Percentiles rank a stretch among this genome's conserved stretches.
Evolutionary conservation across 495 filamentous ascomycete genomes (phyloP).

Genomic region (Cenococcum geophilum): DNA sequence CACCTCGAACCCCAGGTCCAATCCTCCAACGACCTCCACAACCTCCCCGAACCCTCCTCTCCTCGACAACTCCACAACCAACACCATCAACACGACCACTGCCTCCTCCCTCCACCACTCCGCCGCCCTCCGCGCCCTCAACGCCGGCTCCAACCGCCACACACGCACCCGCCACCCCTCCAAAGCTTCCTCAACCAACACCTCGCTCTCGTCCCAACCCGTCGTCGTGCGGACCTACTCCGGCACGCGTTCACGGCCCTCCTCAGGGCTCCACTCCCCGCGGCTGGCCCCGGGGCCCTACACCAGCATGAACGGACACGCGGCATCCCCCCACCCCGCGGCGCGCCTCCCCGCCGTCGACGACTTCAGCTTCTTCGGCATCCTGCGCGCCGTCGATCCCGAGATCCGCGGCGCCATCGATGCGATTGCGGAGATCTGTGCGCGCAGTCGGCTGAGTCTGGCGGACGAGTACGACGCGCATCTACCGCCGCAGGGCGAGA

Average conservation of each 20-base stretch:
- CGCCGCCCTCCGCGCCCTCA: constrained; percentile 31
- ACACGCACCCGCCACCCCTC: constrained; percentile 26
- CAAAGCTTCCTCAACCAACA: constrained; percentile 27
- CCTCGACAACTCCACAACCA: neutral
- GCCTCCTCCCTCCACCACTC: constrained; percentile 25
- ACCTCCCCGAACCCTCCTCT: neutral
- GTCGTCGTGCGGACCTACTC: constrained; percentile 37
- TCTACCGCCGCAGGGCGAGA: constrained; percentile 55
- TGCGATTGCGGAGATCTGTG: constrained; percentile 60
- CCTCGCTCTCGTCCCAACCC: constrained; percentile 31
- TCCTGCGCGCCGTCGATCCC: constrained; percentile 54
- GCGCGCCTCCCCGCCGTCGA: constrained; percentile 44
- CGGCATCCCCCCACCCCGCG: neutral
- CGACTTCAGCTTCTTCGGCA: constrained; percentile 55
- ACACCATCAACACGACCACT: constrained; percentile 25
- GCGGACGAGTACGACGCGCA: constrained; percentile 61
- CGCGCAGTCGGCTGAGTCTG: constrained; percentile 54
- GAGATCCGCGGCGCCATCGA: constrained; percentile 53
- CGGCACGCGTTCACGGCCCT: constrained; percentile 23
- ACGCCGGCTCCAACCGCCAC: constrained; percentile 25
- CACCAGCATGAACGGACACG: constrained; percentile 2
- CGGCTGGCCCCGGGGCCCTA: constrained; percentile 14
- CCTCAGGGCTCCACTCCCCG: constrained; percentile 21
- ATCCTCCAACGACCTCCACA: neutral
- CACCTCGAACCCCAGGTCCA: neutral